Evolutionary conservation across 2,329 filamentous ascomycete genomes (phyloP).

Genomic region (Aspergillus sergii): DNA sequence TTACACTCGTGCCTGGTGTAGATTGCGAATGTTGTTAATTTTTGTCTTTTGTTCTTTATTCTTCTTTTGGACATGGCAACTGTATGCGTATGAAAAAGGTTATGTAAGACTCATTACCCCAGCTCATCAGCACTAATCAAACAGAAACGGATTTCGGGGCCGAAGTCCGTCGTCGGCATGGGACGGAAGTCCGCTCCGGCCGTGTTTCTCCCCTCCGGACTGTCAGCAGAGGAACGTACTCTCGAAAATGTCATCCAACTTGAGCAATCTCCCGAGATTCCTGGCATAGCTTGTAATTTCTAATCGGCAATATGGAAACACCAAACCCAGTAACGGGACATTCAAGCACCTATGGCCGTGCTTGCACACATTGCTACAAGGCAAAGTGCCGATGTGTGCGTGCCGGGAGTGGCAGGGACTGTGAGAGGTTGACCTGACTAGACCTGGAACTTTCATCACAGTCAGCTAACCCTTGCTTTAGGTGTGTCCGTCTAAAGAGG

Average conservation of each 20-base stretch:
- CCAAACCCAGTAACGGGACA: slow-evolving; percentile 7
- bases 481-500: slow-evolving; percentile 42
- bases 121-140: no score
- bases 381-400: slow-evolving; percentile 35
- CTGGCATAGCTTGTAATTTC: not conserved
- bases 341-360: slow-evolving; percentile 29
- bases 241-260: no score
- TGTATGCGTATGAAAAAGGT: no score
- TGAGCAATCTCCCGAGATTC: not conserved
- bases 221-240: no score
- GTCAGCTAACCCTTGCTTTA: slow-evolving; percentile 20
- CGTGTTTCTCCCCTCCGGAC: no score
- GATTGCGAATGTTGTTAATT: no score
- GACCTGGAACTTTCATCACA: not conserved
- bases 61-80: no score
- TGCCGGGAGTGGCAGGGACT: slow-evolving; percentile 18
- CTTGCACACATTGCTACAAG: slow-evolving; percentile 34
- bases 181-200: not conserved
- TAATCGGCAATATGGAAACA: slow-evolving; percentile 18
- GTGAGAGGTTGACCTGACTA: slow-evolving; percentile 27
- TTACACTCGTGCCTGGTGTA: no score
- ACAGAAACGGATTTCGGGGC: slow-evolving; percentile 16
- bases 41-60: no score
- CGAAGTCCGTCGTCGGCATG: slow-evolving; percentile 9
- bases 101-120: no score